Base-by-base conservation (phyloP, 2,329 filamentous ascomycete genomes). In the Lasiodiplodia sp. region DNA sequence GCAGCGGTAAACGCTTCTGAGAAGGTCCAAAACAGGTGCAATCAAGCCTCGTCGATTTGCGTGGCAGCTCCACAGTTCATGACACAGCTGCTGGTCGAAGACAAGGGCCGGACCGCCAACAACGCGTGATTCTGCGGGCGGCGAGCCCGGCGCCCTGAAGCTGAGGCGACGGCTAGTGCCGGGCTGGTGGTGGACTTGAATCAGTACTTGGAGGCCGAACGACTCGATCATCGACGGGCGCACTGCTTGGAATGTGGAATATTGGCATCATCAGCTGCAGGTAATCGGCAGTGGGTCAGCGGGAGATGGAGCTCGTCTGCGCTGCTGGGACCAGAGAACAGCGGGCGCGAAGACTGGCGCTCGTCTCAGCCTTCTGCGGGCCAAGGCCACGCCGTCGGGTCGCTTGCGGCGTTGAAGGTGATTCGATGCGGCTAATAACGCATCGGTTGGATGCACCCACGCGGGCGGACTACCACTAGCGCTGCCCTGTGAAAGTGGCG, bases 311-410 rank as follows among this genome's bases (percentile, higher is more conserved):
- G 34, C 1, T n/a, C 34, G 18, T 31, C 31, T 6, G 31, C 5
- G 8, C 10, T 21, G 31, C 34, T 8, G n/a, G 16, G 34, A 34
- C 16, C 8, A 40, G 18, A 25, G 7, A 52, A 2, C 47, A 18
- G 12, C 7, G 40, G 37, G n/a, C 44, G 56, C 34, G 25, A 57
- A 21, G 28, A n/a, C 53, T 6, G 23, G 16, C 25, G 28, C n/a
- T 31, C 25, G 12, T 34, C 21, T 37, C 37, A 25, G 56, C 34
- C 23, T 25, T 16, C 8, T 10, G 18, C 14, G 25, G 3, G 60
- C 60, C 60, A 64, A 62, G 60, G 51, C 60, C n/a, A n/a, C 28
- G 44, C 47, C 47, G 44, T 6, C 12, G 28, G 60, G 60, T 52
- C 40, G 58, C 25, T 21, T 47, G 44, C 44, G n/a, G 18, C 18